Conservation (phyloP, 208 protist species). For the Angomonas ambiguus region DNA sequence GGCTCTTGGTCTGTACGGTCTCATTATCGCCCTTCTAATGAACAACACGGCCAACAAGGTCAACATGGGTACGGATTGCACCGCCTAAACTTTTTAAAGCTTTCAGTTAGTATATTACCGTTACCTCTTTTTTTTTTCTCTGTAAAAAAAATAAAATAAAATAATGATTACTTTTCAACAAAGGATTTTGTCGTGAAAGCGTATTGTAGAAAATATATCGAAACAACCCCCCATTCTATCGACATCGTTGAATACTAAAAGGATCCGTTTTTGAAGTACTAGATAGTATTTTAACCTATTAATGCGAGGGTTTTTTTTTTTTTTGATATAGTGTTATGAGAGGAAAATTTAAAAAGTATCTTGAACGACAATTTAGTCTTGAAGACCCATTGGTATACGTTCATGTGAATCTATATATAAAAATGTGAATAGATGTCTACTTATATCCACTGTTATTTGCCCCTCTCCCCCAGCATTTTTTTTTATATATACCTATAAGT, state of each 20-base stretch:
- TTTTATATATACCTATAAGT: neutral
- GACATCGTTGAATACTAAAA: neutral
- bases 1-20: constrained; percentile 97
- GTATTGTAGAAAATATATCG: neutral
- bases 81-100: constrained; percentile 10
- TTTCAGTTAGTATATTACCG: constrained; percentile 15
- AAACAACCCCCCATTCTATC: neutral
- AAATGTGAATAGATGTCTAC: neutral
- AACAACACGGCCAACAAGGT: constrained; percentile 86
- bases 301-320: neutral
- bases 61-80: constrained; percentile 2
- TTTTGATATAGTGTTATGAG: neutral
- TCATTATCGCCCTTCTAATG: constrained; percentile 98
- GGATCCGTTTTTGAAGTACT: neutral
- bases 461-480: constrained; percentile 3
- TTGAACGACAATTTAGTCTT: too few species aligned
- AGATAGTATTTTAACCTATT: too few species aligned
- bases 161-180: neutral
- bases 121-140: constrained; percentile 24
- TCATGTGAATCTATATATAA: too few species aligned
- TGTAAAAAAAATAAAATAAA: too few species aligned
- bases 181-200: neutral
- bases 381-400: too few species aligned
- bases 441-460: neutral
- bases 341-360: too few species aligned